Conservation (phyloP, 129 eudicot species). For the Centrapalus pauciflorus region DNA sequence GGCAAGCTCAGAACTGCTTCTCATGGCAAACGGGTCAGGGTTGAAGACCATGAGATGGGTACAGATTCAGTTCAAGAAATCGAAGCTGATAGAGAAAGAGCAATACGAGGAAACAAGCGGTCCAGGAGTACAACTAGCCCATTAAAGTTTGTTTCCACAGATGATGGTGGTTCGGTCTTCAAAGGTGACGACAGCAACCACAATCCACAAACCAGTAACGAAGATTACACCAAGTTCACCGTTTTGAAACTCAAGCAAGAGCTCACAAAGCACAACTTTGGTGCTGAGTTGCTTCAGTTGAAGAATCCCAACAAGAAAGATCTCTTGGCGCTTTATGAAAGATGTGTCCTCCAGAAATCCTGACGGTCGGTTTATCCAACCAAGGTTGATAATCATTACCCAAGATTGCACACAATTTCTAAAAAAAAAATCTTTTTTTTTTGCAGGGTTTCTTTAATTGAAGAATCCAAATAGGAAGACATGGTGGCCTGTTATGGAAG, state of each 20-base stretch:
- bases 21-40: constrained; percentile 65
- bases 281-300: constrained; percentile 75
- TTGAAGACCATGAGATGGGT: constrained; percentile 72
- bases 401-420: constrained; percentile 28
- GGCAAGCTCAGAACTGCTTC: constrained; percentile 74
- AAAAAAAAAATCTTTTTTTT: too few species aligned
- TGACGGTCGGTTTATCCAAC: constrained; percentile 36
- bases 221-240: constrained; percentile 79
- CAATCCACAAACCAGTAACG: constrained; percentile 47
- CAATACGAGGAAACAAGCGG: constrained; percentile 55
- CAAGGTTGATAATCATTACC: not conserved
- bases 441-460: constrained; percentile 53
- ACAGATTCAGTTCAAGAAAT: constrained; percentile 63
- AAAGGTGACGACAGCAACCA: constrained; percentile 46
- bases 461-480: constrained; percentile 47
- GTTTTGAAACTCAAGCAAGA: constrained; percentile 74
- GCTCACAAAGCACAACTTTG: constrained; percentile 72
- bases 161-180: constrained; percentile 77
- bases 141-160: constrained; percentile 37
- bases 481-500: constrained; percentile 53
- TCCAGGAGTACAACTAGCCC: constrained; percentile 65
- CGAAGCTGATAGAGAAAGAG: constrained; percentile 33
- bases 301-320: constrained; percentile 78
- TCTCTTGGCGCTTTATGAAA: constrained; percentile 79
- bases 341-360: constrained; percentile 50